Evolutionary conservation across 2,329 filamentous ascomycete genomes (phyloP), one percentile per base, ranked within the genome.

Genomic region (Sporothrix humicola): DNA sequence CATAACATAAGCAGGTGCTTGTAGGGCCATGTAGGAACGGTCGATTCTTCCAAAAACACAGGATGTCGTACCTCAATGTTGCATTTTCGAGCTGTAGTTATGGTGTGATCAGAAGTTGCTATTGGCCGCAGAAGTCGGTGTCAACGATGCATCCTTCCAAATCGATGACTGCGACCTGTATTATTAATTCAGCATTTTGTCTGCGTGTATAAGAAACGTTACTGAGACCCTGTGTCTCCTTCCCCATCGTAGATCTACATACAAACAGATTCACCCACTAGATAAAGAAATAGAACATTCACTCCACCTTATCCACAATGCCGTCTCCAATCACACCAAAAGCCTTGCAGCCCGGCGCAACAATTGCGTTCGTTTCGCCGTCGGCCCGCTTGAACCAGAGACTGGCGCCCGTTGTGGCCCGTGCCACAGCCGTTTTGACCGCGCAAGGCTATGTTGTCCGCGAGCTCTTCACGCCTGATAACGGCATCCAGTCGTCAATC

Each of bases 341-440:
- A 17, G 15, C 15, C 2, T 26, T 63, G 15, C 17, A 42, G 59
- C 59, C 59, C 17, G 59, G 59, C 31, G 59, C 59, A 20, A 63
- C 31, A 15, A 63, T 63, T 63, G 59, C 31, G 59, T 63, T 63
- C 31, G 59, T 63, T 17, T 63, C 59, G 31, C 59, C 58, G 10
- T 63, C 58, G 58, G 58, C 58, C 37, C 58, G 58, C 13, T 26
- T 63, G 15, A 63, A 63, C 31, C 1, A 44, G 7, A 20, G 9
- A n/a, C 15, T 20, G 58, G 15, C 31, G 6, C 31, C 58, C 15
- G 59, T 63, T 7, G 20, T 63, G 8, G 59, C 59, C 37, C 59
- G 59, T 3, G 59, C 59, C 31, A 63, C 59, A n/a, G 15, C 59
- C 2, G 31, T 63, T 15, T 17, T 63, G 15, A 44, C 15, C 8